phyloP scores from a whole-genome alignment of 805 yeast species.

The Yamadazyma tumulicola region DNA sequence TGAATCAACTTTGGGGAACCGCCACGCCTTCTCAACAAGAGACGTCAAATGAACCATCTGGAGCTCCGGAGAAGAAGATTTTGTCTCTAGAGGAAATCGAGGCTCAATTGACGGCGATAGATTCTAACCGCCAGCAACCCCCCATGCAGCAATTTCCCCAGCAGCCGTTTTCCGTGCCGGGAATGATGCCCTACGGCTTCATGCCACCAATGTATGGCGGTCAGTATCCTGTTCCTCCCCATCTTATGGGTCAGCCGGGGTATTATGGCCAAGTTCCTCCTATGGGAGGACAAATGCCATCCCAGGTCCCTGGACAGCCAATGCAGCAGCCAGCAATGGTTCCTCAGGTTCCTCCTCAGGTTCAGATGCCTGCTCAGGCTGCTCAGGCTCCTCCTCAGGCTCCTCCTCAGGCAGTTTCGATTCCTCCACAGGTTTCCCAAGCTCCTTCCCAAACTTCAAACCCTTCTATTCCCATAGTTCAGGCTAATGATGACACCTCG shows the following conservation, averaged over 20 bases:
- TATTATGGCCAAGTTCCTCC: slow-evolving; percentile 13
- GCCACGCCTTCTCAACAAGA: slow-evolving; percentile 25
- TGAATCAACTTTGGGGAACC: slow-evolving; percentile 45
- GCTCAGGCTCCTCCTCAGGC: slow-evolving; percentile 10
- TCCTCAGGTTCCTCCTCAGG: slow-evolving; percentile 10
- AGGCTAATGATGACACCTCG: not conserved
- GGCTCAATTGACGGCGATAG: slow-evolving; percentile 61
- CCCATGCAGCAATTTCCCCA: slow-evolving; percentile 25
- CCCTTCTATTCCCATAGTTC: no score
- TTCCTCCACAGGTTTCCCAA: slow-evolving; percentile 3
- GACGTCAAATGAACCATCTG: slow-evolving; percentile 9
- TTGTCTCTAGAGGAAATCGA: slow-evolving; percentile 82
- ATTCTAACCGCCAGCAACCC: slow-evolving; percentile 22
- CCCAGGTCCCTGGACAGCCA: slow-evolving; percentile 5
- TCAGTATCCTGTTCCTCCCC: slow-evolving; percentile 13
- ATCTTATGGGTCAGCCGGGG: slow-evolving; percentile 12
- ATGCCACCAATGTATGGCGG: slow-evolving; percentile 16
- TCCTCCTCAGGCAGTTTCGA: slow-evolving; percentile 7
- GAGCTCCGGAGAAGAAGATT: slow-evolving; percentile 39
- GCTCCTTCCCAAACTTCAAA: slow-evolving; percentile 1
- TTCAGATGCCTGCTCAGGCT: slow-evolving; percentile 3
- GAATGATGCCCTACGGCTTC: slow-evolving; percentile 33
- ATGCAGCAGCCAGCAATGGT: slow-evolving; percentile 11
- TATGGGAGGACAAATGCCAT: slow-evolving; percentile 2
- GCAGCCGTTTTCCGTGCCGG: slow-evolving; percentile 35